Evolutionary conservation across 2,329 filamentous ascomycete genomes (phyloP), one percentile per base, ranked within the genome.

Genomic region (Hypoxylon sp.): DNA sequence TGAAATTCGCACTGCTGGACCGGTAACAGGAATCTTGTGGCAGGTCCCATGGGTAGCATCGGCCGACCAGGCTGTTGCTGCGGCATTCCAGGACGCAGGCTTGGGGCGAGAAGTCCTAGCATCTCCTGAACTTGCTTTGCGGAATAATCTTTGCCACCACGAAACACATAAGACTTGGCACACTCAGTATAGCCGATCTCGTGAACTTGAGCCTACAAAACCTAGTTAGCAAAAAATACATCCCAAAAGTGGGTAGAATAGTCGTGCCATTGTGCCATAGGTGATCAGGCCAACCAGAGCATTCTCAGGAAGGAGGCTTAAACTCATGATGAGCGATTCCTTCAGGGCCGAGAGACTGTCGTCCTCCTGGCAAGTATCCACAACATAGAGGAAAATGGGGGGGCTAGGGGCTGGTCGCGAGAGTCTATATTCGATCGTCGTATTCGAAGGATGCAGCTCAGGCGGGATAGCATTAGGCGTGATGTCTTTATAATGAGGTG

Each of bases 121-220:
- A 99, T 99, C 78, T 99, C 96, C 80, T 98, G 95, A n/a, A 99
- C 94, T 79, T 98, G 94, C 83, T 98, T 98, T 59, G 94, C 93
- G n/a, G 90, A 87, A 80, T 99, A 99, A 77, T 99, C 96, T 84
- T 98, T 99, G 85, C 90, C 98, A 41, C 96, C 96, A 62, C 95
- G 90, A 86, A 99, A 99, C 45, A 99, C 96, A 76, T 98, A 99
- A 5, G 95, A 98, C 82, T 98, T 99, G 72, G 96, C 93, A 81
- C 96, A 99, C 81, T 98, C 96, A 60, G 93, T 94, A 79, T 99
- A 99, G 60, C 96, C 96, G 73, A 99, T 93, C 82, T 99, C 96
- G 79, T 99, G 96, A 17, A 99, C 93, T 88, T 98, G 94, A 32
- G 93, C 90, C 92, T 94, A 73, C 13, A 21, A 50, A 72, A 45